Evolutionary conservation across 1,284 basidiomycete genomes (phyloP).

Genomic region (Fomitopsis schrenkii): DNA sequence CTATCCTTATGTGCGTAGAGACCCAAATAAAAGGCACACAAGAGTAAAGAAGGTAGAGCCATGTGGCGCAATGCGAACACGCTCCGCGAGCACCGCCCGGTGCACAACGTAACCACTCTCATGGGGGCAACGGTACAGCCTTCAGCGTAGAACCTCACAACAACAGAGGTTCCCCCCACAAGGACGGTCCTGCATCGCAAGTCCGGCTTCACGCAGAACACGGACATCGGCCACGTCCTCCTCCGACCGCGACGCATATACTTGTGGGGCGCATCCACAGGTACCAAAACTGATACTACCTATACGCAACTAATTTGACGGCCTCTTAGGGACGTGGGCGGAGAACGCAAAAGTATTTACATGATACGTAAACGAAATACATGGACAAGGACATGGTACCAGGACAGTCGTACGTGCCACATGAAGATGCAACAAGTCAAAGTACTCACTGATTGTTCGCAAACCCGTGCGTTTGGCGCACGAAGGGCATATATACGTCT

Average conservation of each 20-base stretch:
- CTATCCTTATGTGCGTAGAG: not conserved
- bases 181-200: not conserved
- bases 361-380: slow-evolving; percentile 26
- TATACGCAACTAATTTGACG: slow-evolving; percentile 1
- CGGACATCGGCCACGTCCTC: not conserved
- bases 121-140: not conserved
- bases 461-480: slow-evolving; percentile 64
- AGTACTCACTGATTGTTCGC: slow-evolving; percentile 75
- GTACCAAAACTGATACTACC: slow-evolving; percentile 9
- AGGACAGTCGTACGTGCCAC: slow-evolving; percentile 27
- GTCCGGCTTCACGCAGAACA: not conserved
- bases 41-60: not conserved
- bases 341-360: slow-evolving; percentile 7
- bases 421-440: slow-evolving; percentile 21
- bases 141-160: not conserved
- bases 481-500: slow-evolving; percentile 64
- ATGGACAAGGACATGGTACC: slow-evolving; percentile 28
- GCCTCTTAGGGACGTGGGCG: slow-evolving; percentile 4
- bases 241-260: not conserved
- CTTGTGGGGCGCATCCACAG: slow-evolving; percentile 3
- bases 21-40: not conserved
- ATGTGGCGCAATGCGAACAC: not conserved
- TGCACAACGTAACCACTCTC: not conserved
- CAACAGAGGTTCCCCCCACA: not conserved
- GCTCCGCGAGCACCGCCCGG: not conserved